Base-by-base conservation (phyloP, 495 filamentous ascomycete species). In the Neurospora cerealis region DNA sequence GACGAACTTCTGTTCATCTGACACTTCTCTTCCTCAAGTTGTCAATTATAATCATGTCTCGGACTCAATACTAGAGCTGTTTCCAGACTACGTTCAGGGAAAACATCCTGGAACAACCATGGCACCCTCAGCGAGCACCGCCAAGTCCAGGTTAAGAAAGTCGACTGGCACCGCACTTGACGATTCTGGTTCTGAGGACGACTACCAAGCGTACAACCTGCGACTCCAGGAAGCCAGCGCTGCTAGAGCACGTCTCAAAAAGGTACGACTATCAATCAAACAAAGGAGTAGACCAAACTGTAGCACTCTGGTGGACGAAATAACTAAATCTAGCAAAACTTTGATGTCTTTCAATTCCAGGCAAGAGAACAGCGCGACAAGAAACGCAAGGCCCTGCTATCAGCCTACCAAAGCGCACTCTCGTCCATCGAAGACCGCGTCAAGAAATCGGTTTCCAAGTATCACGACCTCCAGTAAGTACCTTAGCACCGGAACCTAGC, bases 311-410 rank as follows among this genome's bases (percentile, higher is more conserved):
- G 36, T 19, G 21, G n/a, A 41, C 36, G 15, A n/a, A 40, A 37
- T 24, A 37, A 70, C 36, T 36, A 39, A 19, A 24, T 70, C 28
- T 6, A 38, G 13, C 36, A 41, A 21, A 36, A 4, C n/a, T 36
- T 28, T 8, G n/a, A 28, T 69, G 3, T 44, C 24, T 15, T 15
- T 40, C n/a, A 11, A 69, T 7, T n/a, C 2, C 21, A 79, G 77
- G 77, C 77, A 38, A 69, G 73, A 74, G 73, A 79, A 71, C 37
- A 70, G 37, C 78, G 78, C n/a, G 74, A 80, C 70, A 72, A 73
- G 34, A 75, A 76, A 28, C 78, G 78, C 54, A 42, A 73, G 13
- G 75, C 73, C 34, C 69, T 79, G 13, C 42, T 71, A 11, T n/a
- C 72, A 13, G 78, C 74, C 9, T 74, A 76, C 72, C 69, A 41